Evolutionary conservation across 352 stramenopile genomes (phyloP), one percentile per base, ranked within the genome.

Genomic region (Pythium chondricola): DNA sequence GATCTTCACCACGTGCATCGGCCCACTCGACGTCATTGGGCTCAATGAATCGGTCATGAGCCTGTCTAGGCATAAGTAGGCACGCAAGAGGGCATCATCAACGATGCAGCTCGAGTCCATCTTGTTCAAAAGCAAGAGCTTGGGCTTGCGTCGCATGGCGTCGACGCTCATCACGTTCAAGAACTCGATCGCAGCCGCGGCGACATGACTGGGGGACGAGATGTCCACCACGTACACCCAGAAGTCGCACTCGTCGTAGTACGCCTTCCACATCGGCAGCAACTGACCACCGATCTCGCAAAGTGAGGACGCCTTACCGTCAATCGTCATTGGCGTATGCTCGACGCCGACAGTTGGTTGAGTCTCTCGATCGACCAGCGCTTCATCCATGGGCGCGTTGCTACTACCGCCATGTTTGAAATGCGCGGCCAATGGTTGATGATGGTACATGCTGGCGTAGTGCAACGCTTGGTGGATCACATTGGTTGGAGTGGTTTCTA

Each of bases 191-290:
- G 65, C 61, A 0, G 78, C 65, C 1, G 61, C 68, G 2, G 65
- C 62, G 25, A 89, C 45, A 31, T 85, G 67, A 20, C 60, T 48
- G 17, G 72, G 53, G 30, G 80, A 81, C 33, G 70, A 77, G 20
- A 80, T 52, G 48, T 87, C 74, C n/a, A 89, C 36, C 17, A 89
- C 53, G 52, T 69, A 89, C 37, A 89, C 56, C 73, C 72, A 87
- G 49, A 83, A 79, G 21, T 89, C 74, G 38, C 71, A 82, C 21
- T 44, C 63, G 10, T 65, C 61, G 50, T 77, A 89, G 51, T 86
- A 89, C 39, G 70, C 64, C 26, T 73, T 69, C 78, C 75, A 90
- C 71, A 85, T 86, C 8, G 75, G 65, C 50, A 87, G 52, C 55
- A 90, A 43, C 53, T 84, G 75, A 8, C 58, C 75, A 22, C 79